These are phyloP conservation scores for Apostasia shenzhenica DNA, from an alignment of 106 monocot species.

Conservation along the genomic window DNA sequence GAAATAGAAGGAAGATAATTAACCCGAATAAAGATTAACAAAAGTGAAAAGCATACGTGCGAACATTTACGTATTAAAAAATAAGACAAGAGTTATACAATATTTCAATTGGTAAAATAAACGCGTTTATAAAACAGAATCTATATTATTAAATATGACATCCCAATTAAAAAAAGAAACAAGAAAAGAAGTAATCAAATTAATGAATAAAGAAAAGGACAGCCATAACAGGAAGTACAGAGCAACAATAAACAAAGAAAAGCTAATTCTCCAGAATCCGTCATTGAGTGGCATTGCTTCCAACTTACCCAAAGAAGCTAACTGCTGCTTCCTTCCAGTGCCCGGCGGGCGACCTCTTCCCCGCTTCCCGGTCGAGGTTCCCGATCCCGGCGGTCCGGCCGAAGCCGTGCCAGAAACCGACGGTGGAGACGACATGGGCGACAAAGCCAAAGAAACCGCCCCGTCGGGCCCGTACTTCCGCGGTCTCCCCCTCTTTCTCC, in stretches of 20 bases:
- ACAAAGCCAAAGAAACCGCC: conserved; percentile 21
- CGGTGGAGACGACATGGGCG: conserved; percentile 17
- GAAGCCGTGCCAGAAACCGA: conserved; percentile 12
- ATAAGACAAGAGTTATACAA: too few species aligned
- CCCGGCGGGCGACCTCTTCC: conserved; percentile 67
- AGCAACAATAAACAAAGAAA: not conserved
- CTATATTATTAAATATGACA: too few species aligned
- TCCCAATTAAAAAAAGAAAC: not conserved
- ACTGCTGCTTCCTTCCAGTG: conserved; percentile 57
- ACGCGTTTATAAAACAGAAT: too few species aligned
- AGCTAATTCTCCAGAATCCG: not conserved
- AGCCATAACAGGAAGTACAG: not conserved
- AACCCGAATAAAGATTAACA: too few species aligned
- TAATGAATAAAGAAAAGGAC: conserved; percentile 8
- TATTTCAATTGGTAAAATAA: too few species aligned
- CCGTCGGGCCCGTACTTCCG: conserved; percentile 68
- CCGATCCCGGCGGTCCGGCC: conserved; percentile 17
- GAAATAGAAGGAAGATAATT: too few species aligned
- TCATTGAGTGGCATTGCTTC: not conserved
- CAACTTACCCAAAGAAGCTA: conserved; percentile 51
- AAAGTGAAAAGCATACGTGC: too few species aligned
- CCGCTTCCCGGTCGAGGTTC: conserved; percentile 31
- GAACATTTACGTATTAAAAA: too few species aligned
- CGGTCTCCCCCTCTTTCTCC: conserved; percentile 71
- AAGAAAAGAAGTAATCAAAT: not conserved